phyloP scores from a whole-genome alignment of 345 rosid species.

The Populus tremula region DNA sequence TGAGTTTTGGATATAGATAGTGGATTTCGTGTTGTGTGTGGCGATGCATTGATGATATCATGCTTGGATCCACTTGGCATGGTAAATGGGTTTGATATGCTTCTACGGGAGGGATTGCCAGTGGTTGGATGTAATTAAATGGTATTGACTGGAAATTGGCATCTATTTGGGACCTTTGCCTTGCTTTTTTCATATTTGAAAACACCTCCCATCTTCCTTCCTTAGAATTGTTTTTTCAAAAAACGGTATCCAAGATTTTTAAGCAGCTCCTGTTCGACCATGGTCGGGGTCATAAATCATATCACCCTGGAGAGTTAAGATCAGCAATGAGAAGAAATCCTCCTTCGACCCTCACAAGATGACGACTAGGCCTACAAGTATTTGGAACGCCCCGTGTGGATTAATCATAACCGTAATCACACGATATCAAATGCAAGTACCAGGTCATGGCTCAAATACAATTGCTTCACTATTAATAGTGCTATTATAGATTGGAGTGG shows the following conservation, averaged over 20 bases:
- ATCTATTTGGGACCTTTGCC: not conserved
- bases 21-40: conserved; percentile 26
- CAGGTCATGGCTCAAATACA: too few species aligned
- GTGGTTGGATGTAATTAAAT: conserved; percentile 18
- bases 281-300: not conserved
- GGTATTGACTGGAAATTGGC: conserved; percentile 6
- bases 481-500: too few species aligned
- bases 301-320: too few species aligned
- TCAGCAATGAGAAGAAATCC: too few species aligned
- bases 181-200: not conserved
- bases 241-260: too few species aligned
- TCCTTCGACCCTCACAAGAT: too few species aligned
- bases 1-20: conserved; percentile 64
- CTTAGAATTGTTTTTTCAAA: too few species aligned
- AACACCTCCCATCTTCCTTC: not conserved
- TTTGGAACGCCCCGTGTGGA: too few species aligned
- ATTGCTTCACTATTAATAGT: too few species aligned
- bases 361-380: too few species aligned
- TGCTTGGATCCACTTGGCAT: conserved; percentile 19
- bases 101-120: not conserved
- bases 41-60: conserved; percentile 10
- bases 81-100: conserved; percentile 13
- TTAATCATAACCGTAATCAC: too few species aligned
- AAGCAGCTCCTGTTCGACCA: not conserved
- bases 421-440: too few species aligned